Base-by-base conservation (phyloP, 768 basidiomycete genomes). In the Tylopilus plumbeoviolaceoides region DNA sequence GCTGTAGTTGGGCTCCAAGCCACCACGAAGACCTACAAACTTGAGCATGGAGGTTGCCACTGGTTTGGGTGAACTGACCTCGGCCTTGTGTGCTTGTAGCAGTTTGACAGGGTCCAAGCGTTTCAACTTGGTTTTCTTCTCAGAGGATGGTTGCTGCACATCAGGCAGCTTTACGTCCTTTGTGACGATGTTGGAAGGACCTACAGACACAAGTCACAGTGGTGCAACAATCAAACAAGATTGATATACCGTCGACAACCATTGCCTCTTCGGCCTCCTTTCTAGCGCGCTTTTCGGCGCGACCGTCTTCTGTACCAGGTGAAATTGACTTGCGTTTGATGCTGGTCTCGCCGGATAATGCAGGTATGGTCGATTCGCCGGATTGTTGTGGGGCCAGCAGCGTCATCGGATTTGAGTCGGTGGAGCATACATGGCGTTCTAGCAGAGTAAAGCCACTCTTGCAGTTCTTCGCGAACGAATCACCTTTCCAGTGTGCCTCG, bases 401-500 rank as follows among this genome's bases (percentile, higher is more conserved):
- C 3, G 49, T 42, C 21, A 51, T 21, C 38, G 71, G 55, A 30
- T 70, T 59, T 35, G 76, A 63, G 48, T 84, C 81, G 31, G 75
- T 47, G 18, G 84, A 83, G 66, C 90, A 93, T 21, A 80, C 73
- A 61, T 93, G 90, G 3, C 72, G 78, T 53, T 88, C 84, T 27
- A 92, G 74, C n/a, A 93, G 72, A 17, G 86, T 84, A 72, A 92
- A 91, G 11, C 76, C 67, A 31, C 78, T 73, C 63, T 81, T 84
- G 77, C 91, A 93, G 59, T 79, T 82, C 42, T 72, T 75, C 7
- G 81, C 77, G 53, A 86, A 70, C 33, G 75, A 72, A 63, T 82
- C 82, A 9, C 77, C 78, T 55, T 81, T 80, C 84, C 87, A 92
- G 61, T 92, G 91, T 7, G 84, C 78, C 73, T 93, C 91, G 48